phyloP scores from a whole-genome alignment of 768 basidiomycete genomes.

The Lentinula aciculospora region DNA sequence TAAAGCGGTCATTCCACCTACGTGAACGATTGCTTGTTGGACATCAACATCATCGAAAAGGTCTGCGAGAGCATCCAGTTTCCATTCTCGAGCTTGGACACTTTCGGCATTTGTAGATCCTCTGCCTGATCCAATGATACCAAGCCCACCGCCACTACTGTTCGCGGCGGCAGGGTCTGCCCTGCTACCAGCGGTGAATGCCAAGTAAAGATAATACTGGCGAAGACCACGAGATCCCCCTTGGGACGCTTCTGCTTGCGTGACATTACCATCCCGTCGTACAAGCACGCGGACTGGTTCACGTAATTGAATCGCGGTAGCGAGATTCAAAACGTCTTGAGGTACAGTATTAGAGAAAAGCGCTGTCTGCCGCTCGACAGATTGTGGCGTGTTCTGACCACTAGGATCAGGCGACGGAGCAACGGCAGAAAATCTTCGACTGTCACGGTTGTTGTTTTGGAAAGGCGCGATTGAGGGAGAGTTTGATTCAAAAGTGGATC shows the following conservation, averaged over 20 bases:
- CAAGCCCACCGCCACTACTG: conserved; percentile 58
- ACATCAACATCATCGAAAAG: conserved; percentile 85
- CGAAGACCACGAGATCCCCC: conserved; percentile 73
- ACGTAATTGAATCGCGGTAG: conserved; percentile 85
- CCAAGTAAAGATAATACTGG: conserved; percentile 94
- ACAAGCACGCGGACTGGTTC: conserved; percentile 99
- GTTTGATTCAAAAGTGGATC: conserved; percentile 39
- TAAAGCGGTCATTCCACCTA: conserved; percentile 81
- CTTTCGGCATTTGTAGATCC: conserved; percentile 77
- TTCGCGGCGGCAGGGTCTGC: conserved; percentile 43
- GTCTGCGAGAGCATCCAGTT: conserved; percentile 87
- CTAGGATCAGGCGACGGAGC: conserved; percentile 35
- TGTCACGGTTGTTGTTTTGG: conserved; percentile 27
- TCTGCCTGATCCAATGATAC: conserved; percentile 93
- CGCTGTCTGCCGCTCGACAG: conserved; percentile 82
- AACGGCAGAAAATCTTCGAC: conserved; percentile 58
- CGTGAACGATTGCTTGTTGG: conserved; percentile 77
- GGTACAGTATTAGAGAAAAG: conserved; percentile 98
- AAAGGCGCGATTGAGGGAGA: conserved; percentile 30
- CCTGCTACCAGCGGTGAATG: conserved; percentile 84
- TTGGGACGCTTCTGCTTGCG: conserved; percentile 57
- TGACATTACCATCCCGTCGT: conserved; percentile 81
- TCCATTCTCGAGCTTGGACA: conserved; percentile 88
- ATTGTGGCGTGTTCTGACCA: conserved; percentile 22
- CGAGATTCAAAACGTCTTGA: conserved; percentile 95